These are phyloP conservation scores for Phialophora verrucosa DNA, from an alignment of 2,329 filamentous ascomycete genomes.

Conservation along the genomic window DNA sequence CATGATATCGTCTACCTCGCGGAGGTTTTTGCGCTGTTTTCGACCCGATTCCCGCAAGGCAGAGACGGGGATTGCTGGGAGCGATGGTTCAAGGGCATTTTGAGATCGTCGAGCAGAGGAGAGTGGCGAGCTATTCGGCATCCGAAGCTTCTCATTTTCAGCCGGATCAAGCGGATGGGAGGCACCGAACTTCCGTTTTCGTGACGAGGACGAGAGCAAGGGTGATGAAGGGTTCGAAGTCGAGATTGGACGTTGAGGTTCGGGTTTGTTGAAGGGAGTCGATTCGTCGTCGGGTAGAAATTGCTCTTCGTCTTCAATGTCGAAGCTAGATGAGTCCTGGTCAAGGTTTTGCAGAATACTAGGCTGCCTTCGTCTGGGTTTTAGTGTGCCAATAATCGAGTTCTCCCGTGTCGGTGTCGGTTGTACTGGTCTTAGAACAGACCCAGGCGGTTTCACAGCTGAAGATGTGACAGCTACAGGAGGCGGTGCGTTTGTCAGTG, in stretches of 20 bases:
- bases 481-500: background rate
- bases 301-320: constrained; percentile 35
- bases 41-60: constrained; percentile 26
- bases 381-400: constrained; percentile 37
- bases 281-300: constrained; percentile 39
- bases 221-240: constrained; percentile 23
- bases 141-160: background rate
- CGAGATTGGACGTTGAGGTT: constrained; percentile 2
- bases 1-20: constrained; percentile 35
- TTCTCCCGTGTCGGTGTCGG: constrained; percentile 35
- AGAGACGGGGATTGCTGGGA: constrained; percentile 24
- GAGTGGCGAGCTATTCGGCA: constrained; percentile 3
- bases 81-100: constrained; percentile 20
- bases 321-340: constrained; percentile 36
- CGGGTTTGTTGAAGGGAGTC: constrained; percentile 28
- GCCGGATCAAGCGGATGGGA: constrained; percentile 18
- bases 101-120: background rate
- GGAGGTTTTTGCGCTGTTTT: constrained; percentile 19
- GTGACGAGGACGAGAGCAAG: constrained; percentile 29
- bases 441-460: constrained; percentile 18
- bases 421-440: constrained; percentile 14
- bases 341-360: constrained; percentile 37
- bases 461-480: constrained; percentile 13
- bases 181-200: constrained; percentile 37
- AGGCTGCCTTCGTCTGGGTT: constrained; percentile 38